Conservation (phyloP, 2,329 filamentous ascomycete genomes). For the Colletotrichum sp. region DNA sequence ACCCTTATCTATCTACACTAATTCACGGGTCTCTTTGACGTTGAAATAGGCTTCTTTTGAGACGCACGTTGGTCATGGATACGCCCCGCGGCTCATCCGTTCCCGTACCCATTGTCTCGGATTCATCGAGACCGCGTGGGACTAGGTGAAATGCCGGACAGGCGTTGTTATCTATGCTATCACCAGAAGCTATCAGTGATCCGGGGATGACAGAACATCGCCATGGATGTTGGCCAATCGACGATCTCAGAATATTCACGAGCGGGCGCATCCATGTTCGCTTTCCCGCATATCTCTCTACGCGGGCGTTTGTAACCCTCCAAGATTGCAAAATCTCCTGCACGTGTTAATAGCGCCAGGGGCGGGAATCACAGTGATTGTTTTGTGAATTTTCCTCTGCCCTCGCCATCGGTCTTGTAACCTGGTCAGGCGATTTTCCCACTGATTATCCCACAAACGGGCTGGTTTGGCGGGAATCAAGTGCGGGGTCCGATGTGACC, state of each 20-base stretch:
- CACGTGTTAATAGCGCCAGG: neutral
- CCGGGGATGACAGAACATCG: neutral
- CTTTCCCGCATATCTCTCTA: neutral
- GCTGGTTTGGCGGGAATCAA: neutral
- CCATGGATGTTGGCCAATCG: neutral
- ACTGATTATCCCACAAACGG: neutral
- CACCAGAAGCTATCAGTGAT: neutral
- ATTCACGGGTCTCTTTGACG: neutral
- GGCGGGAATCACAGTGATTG: neutral
- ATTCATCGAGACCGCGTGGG: neutral
- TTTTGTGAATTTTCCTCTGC: neutral
- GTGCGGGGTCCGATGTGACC: slow-evolving; percentile 12
- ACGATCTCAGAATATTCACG: neutral
- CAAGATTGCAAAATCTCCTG: neutral
- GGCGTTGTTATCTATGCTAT: slow-evolving; percentile 10
- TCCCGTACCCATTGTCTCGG: neutral
- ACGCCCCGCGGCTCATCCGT: neutral
- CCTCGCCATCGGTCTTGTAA: neutral
- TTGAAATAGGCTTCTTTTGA: slow-evolving; percentile 13
- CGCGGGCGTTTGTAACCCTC: neutral
- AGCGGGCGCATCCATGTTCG: neutral
- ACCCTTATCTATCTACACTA: neutral
- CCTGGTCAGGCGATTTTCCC: neutral
- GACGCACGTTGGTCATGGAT: neutral
- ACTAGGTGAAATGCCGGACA: neutral